Conservation (phyloP, 257 asterid species). For the Solanum virginianum region DNA sequence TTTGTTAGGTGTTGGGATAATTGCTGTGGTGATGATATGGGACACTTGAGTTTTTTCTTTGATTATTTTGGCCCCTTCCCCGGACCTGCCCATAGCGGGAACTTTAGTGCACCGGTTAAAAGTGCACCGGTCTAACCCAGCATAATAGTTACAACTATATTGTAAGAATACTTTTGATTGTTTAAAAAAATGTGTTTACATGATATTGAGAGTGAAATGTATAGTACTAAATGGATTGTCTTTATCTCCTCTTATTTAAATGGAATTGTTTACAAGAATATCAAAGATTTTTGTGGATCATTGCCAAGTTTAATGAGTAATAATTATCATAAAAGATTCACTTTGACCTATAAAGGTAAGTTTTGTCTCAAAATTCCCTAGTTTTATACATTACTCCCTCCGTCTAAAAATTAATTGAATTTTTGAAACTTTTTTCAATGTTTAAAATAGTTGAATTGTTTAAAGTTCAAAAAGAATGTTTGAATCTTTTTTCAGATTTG, state of each 20-base stretch:
- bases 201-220: background rate
- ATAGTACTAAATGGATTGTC: background rate
- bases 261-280: background rate
- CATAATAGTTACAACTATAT: background rate
- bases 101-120: no score
- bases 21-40: slow-evolving; percentile 95
- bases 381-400: no score
- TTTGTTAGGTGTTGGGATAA: slow-evolving; percentile 56
- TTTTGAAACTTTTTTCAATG: no score
- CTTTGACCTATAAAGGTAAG: background rate
- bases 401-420: no score
- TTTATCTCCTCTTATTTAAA: background rate
- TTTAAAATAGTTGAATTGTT: no score
- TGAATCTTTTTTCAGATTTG: no score
- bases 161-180: background rate
- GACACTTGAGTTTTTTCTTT: slow-evolving; percentile 35
- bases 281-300: background rate
- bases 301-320: background rate
- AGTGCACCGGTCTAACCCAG: no score
- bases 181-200: background rate
- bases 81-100: no score
- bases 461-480: no score
- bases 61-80: background rate
- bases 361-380: background rate
- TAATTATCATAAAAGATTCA: background rate